A percentile compares a stretch with the other conserved stretches of the same genome.
phyloP scores from a whole-genome alignment of 2,329 filamentous ascomycete species.

The Botrytis hyacinthi region DNA sequence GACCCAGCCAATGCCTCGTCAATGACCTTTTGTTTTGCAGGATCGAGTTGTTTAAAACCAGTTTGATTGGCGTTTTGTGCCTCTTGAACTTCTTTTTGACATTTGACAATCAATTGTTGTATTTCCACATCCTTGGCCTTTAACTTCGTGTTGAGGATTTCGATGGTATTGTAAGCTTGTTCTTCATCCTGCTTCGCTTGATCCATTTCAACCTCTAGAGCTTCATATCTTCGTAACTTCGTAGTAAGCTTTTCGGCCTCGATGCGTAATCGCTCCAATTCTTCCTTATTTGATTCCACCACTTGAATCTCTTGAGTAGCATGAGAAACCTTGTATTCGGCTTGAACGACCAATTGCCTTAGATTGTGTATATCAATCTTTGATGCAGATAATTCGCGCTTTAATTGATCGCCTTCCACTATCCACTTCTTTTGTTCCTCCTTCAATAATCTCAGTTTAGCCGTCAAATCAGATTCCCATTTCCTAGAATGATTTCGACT shows the following conservation, averaged over 20 bases:
- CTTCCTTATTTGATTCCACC: constrained; percentile 58
- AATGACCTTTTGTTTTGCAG: constrained; percentile 22
- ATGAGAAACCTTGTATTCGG: constrained; percentile 65
- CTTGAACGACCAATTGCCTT: constrained; percentile 62
- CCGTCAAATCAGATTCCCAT: constrained; percentile 69
- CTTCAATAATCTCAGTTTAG: constrained; percentile 62
- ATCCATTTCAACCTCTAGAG: constrained; percentile 59
- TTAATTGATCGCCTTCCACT: constrained; percentile 55
- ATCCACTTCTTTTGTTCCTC: constrained; percentile 69
- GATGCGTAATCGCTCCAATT: constrained; percentile 57
- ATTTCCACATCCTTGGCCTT: constrained; percentile 50
- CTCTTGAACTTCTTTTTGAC: constrained; percentile 45
- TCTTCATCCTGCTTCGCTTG: constrained; percentile 56
- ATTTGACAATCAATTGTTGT: constrained; percentile 30
- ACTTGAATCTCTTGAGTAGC: constrained; percentile 63
- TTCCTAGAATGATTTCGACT: constrained; percentile 72
- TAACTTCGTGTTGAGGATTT: constrained; percentile 59
- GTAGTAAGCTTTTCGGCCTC: constrained; percentile 61
- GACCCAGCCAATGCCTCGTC: constrained; percentile 28
- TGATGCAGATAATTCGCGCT: constrained; percentile 56
- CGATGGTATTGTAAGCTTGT: constrained; percentile 56
- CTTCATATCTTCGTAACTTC: constrained; percentile 61
- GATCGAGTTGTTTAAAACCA: background rate
- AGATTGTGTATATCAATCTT: constrained; percentile 63
- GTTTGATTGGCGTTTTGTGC: constrained; percentile 12